Percentiles rank a stretch among this genome's conserved stretches.
Evolutionary conservation across 2,329 filamentous ascomycete genomes (phyloP).

Genomic region (Grosmannia serpens): DNA sequence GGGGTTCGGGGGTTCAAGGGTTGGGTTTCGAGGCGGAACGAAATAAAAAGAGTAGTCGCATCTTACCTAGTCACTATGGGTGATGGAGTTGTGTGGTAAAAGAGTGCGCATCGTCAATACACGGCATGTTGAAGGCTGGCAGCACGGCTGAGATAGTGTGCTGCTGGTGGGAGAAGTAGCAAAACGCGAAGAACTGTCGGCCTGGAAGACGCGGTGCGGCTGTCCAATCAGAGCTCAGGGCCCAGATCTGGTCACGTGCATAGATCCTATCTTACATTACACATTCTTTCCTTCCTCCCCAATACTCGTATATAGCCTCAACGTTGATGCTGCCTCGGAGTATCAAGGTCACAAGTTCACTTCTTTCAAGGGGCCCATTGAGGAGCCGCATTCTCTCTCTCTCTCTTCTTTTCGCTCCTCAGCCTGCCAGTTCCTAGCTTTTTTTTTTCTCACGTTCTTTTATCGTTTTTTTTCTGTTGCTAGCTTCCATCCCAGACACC

Average conservation of each 20-base stretch:
- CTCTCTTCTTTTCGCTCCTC: background rate
- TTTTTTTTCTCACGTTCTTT: background rate
- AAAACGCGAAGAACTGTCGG: background rate
- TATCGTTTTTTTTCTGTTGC: background rate
- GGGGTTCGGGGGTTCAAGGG: background rate
- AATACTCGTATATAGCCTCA: background rate
- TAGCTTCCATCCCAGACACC: background rate
- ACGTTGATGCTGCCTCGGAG: background rate
- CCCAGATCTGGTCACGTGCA: background rate
- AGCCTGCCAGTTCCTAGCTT: background rate
- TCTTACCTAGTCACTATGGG: too few species aligned
- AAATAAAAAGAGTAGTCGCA: background rate
- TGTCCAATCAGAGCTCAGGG: background rate
- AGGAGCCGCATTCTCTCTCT: background rate
- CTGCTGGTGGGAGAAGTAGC: background rate
- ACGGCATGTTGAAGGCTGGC: too few species aligned
- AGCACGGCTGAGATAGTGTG: too few species aligned
- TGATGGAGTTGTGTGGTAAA: too few species aligned
- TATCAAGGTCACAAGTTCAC: background rate
- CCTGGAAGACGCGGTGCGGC: background rate
- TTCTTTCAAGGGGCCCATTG: background rate
- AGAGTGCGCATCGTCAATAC: too few species aligned
- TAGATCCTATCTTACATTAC: background rate
- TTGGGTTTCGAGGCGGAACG: background rate
- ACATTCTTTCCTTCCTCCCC: background rate